Conservation (phyloP, 2,329 filamentous ascomycete genomes). For the Sclerotinia borealis region DNA sequence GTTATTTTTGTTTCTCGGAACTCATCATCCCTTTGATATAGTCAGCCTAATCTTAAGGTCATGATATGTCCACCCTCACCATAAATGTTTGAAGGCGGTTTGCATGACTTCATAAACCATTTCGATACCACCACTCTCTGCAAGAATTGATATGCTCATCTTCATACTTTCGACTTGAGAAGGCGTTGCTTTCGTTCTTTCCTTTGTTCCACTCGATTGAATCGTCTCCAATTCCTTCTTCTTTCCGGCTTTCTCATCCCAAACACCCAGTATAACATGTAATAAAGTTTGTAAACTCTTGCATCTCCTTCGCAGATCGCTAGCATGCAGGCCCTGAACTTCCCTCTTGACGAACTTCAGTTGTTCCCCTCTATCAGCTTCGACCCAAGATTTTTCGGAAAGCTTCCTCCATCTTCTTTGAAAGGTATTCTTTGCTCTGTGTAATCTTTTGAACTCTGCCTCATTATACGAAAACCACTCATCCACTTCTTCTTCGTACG, state of each 20-base stretch:
- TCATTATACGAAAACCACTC: conserved; percentile 96
- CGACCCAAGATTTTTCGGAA: conserved; percentile 56
- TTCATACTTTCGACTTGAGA: conserved; percentile 55
- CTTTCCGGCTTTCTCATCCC: conserved; percentile 59
- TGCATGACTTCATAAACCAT: conserved; percentile 29
- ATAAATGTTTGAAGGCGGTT: conserved; percentile 27
- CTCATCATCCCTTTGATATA: conserved; percentile 28
- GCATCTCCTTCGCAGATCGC: conserved; percentile 43
- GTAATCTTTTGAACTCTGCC: conserved; percentile 74
- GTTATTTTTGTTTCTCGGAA: conserved; percentile 31
- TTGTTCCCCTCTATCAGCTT: conserved; percentile 51
- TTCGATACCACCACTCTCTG: conserved; percentile 38
- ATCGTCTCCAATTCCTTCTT: conserved; percentile 28
- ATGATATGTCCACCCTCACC: conserved; percentile 28
- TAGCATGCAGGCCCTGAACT: conserved; percentile 40
- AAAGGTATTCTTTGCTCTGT: conserved; percentile 70
- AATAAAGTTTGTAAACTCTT: conserved; percentile 52
- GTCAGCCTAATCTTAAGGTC: conserved; percentile 6
- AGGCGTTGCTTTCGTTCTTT: conserved; percentile 45
- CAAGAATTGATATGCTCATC: conserved; percentile 45
- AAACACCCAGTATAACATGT: conserved; percentile 62
- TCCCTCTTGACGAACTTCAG: conserved; percentile 51
- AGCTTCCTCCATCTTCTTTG: conserved; percentile 64
- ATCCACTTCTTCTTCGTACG: conserved; percentile 82
- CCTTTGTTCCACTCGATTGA: conserved; percentile 40